These are phyloP conservation scores for Diaporthe citrichinensis DNA, from an alignment of 2,329 filamentous ascomycete genomes.

Conservation along the genomic window DNA sequence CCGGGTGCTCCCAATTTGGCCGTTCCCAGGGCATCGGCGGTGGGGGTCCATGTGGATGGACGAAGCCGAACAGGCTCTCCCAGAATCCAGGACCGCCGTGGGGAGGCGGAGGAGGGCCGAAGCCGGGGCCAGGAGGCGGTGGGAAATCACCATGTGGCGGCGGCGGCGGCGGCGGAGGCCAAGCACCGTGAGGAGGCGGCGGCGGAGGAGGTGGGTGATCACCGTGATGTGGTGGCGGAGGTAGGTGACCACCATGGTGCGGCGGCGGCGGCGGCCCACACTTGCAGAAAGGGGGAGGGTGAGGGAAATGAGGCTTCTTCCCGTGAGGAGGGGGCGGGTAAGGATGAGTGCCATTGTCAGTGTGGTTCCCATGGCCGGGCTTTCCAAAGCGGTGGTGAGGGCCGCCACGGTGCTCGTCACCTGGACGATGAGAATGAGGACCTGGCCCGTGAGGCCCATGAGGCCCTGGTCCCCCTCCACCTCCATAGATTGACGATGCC, in stretches of 20 bases:
- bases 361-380: constrained; percentile 40
- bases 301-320: constrained; percentile 44
- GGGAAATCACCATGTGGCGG: neutral
- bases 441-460: constrained; percentile 39
- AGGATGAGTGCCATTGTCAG: constrained; percentile 46
- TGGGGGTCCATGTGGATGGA: constrained; percentile 20
- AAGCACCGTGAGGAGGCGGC: neutral
- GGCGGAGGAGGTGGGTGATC: constrained; percentile 40
- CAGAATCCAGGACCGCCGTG: constrained; percentile 34
- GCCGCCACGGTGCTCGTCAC: constrained; percentile 41
- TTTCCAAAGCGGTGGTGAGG: constrained; percentile 40
- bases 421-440: constrained; percentile 45
- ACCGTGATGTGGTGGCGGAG: constrained; percentile 42
- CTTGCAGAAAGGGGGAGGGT: constrained; percentile 48
- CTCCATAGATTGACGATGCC: constrained; percentile 52
- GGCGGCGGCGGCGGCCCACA: constrained; percentile 48
- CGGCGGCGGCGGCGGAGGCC: neutral
- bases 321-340: constrained; percentile 44
- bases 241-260: constrained; percentile 30
- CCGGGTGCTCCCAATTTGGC: neutral
- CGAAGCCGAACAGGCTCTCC: constrained; percentile 7
- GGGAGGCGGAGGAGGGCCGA: constrained; percentile 34
- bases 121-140: constrained; percentile 16
- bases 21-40: constrained; percentile 15
- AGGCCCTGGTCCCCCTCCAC: constrained; percentile 40